These are phyloP conservation scores for Trichoderma erinaceum DNA, from an alignment of 495 filamentous ascomycete species.

Conservation along the genomic window DNA sequence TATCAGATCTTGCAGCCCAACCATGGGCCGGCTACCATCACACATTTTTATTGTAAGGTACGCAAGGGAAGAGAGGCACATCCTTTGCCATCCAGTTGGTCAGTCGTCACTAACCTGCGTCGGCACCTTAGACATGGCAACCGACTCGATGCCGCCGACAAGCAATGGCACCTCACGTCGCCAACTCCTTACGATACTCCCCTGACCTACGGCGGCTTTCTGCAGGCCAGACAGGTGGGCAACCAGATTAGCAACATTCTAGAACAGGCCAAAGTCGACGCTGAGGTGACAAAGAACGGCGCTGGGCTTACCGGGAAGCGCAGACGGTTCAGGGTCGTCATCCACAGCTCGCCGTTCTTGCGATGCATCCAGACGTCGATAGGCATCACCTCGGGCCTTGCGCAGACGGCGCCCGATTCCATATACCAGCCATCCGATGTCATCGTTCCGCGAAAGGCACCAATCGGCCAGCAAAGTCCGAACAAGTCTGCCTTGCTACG, in stretches of 20 bases:
- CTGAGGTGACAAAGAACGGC: conserved; percentile 28
- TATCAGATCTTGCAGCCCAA: conserved; percentile 3
- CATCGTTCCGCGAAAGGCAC: conserved; percentile 11
- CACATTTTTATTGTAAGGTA: conserved; percentile 76
- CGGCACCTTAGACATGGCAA: conserved; percentile 66
- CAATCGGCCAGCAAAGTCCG: conserved; percentile 11
- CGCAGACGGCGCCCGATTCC: conserved; percentile 45
- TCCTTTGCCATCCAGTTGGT: background rate
- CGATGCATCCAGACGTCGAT: conserved; percentile 91
- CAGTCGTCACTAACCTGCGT: background rate
- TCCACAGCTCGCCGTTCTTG: conserved; percentile 89
- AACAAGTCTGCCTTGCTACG: conserved; percentile 47
- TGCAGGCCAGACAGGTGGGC: conserved; percentile 73
- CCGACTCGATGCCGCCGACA: conserved; percentile 86
- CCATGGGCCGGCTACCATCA: conserved; percentile 43
- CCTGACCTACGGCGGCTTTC: conserved; percentile 91
- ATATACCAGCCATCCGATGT: conserved; percentile 18
- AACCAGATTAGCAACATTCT: conserved; percentile 72
- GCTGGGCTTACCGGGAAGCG: conserved; percentile 32
- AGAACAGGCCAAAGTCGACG: conserved; percentile 38
- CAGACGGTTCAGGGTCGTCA: conserved; percentile 66
- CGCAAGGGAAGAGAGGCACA: conserved; percentile 20
- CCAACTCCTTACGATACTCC: conserved; percentile 94
- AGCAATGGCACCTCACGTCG: conserved; percentile 91
- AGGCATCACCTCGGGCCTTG: conserved; percentile 82